A percentile compares a stretch with the other conserved stretches of the same genome.
Evolutionary conservation across 163 green algal genomes (phyloP).

Genomic region (Prototheca wickerhamii): DNA sequence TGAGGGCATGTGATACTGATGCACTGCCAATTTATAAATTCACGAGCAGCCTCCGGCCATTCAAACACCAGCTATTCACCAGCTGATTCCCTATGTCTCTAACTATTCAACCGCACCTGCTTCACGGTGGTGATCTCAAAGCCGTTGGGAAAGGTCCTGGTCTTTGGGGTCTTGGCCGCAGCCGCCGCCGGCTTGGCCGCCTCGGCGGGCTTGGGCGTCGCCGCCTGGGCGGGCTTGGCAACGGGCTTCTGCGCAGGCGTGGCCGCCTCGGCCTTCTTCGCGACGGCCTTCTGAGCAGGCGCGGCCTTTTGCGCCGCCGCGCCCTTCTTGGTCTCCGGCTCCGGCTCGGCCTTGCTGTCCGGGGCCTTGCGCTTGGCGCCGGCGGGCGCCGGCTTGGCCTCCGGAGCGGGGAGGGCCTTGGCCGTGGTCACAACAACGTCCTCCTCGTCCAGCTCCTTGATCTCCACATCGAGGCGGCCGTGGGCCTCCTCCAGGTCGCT

Average conservation of each 20-base stretch:
- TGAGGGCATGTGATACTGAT: too few species aligned
- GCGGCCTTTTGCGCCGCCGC: too few species aligned
- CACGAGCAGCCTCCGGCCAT: too few species aligned
- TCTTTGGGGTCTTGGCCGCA: constrained; percentile 15
- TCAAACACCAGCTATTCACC: too few species aligned
- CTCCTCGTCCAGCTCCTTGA: neutral
- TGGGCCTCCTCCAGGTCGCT: neutral
- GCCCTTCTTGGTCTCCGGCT: neutral
- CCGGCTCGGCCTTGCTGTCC: constrained; percentile 3
- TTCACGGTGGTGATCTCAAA: constrained; percentile 68
- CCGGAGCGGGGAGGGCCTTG: neutral
- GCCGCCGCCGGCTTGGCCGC: constrained; percentile 8
- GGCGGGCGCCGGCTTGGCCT: neutral
- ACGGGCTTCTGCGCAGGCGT: too few species aligned
- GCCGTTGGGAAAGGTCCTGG: constrained; percentile 65
- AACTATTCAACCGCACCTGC: constrained; percentile 26
- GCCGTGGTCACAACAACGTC: neutral
- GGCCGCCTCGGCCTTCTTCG: neutral
- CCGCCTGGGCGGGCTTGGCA: neutral
- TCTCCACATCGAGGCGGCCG: neutral
- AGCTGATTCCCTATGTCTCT: too few species aligned
- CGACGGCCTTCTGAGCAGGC: neutral
- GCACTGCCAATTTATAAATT: neutral
- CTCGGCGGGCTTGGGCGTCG: constrained; percentile 1
- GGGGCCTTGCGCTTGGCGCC: constrained; percentile 4